Evolutionary conservation across 1,139 yeast species (phyloP), one percentile per base, ranked within the genome.

Genomic region (Geotrichum aggregatum): DNA sequence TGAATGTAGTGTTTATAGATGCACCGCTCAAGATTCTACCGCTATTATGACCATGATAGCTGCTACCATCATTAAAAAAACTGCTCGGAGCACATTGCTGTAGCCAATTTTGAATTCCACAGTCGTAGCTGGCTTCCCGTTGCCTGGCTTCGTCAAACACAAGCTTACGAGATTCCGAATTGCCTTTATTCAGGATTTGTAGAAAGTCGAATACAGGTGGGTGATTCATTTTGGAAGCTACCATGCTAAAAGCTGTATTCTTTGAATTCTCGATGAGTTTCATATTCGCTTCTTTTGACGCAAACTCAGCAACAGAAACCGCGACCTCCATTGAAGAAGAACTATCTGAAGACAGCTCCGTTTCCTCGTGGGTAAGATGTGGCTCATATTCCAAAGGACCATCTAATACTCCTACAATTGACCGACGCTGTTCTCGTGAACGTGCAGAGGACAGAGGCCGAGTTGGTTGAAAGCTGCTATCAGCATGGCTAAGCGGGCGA

Each of bases 31-130:
- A 16, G 11, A 34, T 14, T 16, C 36, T 18, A 34, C 16, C 18
- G 36, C 36, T 30, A 13, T 30, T 13, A 30, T 13, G 34, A 30
- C 11, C 16, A 3, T 13, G 11, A 34, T 5, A 8, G 14, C 18
- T n/a, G 35, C 35, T n/a, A 18, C 8, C 7, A 34, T n/a, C 16
- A 13, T 10, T 10, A 16, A 11, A 10, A 34, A 3, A n/a, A 2
- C n/a, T 24, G 28, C 28, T 8, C 28, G 5, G 28, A 24, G 28
- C 36, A n/a, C n/a, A n/a, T n/a, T 5, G 18, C 36, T 52, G 51
- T 6, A 69, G 60, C 73, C 73, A 69, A n/a, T 65, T 61, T 26
- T 59, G 61, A 31, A 69, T 59, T 10, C 71, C 71, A 0, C 71
- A 60, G 1, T 63, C 61, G 54, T 66, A 69, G 44, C 63, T 69